Conservation (phyloP, 495 filamentous ascomycete species). For the Trichoderma virens region DNA sequence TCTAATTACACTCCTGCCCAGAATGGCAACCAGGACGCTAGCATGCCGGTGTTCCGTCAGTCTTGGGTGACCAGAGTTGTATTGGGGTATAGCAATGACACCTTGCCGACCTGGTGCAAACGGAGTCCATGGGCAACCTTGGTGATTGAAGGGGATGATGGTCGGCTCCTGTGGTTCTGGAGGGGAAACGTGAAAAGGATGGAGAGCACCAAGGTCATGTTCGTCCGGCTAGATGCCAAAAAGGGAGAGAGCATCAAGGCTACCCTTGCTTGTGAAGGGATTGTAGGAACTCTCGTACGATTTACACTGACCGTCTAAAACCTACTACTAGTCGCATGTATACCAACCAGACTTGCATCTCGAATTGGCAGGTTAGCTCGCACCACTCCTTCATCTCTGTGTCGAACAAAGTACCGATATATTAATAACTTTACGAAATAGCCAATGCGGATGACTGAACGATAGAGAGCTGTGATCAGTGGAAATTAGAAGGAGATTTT, state of each 20-base stretch:
- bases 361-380: not conserved
- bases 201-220: conserved; percentile 48
- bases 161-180: conserved; percentile 67
- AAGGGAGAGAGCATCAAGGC: conserved; percentile 55
- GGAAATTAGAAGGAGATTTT: not conserved
- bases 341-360: not conserved
- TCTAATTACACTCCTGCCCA: not conserved
- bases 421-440: not conserved
- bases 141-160: conserved; percentile 68
- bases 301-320: not conserved
- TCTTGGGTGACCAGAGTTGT: conserved; percentile 47
- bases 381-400: not conserved
- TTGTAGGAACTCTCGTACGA: conserved; percentile 66
- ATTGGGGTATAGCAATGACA: conserved; percentile 65
- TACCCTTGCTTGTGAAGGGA: conserved; percentile 79
- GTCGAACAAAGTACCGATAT: not conserved
- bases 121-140: conserved; percentile 63
- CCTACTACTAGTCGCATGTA: not conserved
- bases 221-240: conserved; percentile 52
- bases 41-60: conserved; percentile 21
- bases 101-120: conserved; percentile 51
- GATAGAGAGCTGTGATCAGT: not conserved
- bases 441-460: not conserved
- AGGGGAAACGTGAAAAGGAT: conserved; percentile 64
- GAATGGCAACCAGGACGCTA: conserved; percentile 20